Conservation (phyloP, 352 stramenopile genomes). For the Globisporangium nunn region DNA sequence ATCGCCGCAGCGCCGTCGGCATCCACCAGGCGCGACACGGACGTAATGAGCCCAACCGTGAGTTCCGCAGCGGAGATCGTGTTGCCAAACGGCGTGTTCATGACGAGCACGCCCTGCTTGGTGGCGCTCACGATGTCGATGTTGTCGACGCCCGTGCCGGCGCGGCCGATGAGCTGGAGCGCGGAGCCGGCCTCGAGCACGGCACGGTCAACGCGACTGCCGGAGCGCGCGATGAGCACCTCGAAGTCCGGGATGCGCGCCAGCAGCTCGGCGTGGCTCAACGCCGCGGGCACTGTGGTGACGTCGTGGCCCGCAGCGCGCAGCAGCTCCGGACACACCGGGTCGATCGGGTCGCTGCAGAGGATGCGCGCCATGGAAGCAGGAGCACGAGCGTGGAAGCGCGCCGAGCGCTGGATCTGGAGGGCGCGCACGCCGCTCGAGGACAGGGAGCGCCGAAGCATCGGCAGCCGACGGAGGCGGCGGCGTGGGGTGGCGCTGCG, state of each 20-base stretch:
- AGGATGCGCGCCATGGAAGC: constrained; percentile 76
- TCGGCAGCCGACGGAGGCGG: constrained; percentile 7
- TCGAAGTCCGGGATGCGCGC: constrained; percentile 77
- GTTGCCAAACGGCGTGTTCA: constrained; percentile 95
- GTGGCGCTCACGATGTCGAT: constrained; percentile 90
- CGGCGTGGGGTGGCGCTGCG: no score
- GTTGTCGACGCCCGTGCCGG: constrained; percentile 91
- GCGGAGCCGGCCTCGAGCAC: constrained; percentile 51
- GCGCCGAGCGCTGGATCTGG: constrained; percentile 11
- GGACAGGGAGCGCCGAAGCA: constrained; percentile 47
- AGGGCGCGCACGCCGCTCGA: constrained; percentile 27
- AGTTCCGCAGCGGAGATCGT: constrained; percentile 94
- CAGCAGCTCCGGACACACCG: constrained; percentile 74
- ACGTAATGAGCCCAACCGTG: constrained; percentile 88
- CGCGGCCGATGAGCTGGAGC: constrained; percentile 85
- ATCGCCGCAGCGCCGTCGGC: neutral
- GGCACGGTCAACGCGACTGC: constrained; percentile 65
- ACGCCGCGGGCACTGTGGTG: constrained; percentile 33
- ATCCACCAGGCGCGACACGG: constrained; percentile 39
- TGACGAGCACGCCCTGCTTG: constrained; percentile 90
- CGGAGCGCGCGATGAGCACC: constrained; percentile 84
- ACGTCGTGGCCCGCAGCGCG: constrained; percentile 79
- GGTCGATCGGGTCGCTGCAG: constrained; percentile 84
- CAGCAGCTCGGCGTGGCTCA: constrained; percentile 63
- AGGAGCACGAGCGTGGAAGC: constrained; percentile 31